These are phyloP conservation scores for Protomyces pachydermus DNA, from an alignment of 1,139 yeast genomes.

Conservation along the genomic window DNA sequence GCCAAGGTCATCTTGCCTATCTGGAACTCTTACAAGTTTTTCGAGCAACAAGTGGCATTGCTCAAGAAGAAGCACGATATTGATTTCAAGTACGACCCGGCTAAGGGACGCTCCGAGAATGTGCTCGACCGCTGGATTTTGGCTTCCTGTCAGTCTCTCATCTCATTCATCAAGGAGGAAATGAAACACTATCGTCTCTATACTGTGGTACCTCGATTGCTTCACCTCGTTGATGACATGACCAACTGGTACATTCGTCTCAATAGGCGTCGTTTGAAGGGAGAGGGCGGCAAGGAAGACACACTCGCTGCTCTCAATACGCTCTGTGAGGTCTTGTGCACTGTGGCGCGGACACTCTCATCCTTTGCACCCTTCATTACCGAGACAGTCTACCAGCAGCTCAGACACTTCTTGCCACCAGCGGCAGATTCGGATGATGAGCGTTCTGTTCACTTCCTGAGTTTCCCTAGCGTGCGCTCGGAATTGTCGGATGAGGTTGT, in stretches of 20 bases:
- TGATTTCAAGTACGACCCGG: slow-evolving; percentile 68
- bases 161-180: slow-evolving; percentile 78
- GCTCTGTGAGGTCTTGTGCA: slow-evolving; percentile 80
- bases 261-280: slow-evolving; percentile 96
- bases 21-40: slow-evolving; percentile 96
- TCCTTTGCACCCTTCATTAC: slow-evolving; percentile 97
- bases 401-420: slow-evolving; percentile 57
- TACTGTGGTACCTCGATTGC: slow-evolving; percentile 90
- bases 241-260: slow-evolving; percentile 99
- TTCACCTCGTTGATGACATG: slow-evolving; percentile 82
- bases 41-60: slow-evolving; percentile 87
- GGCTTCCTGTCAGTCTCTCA: slow-evolving; percentile 88
- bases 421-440: slow-evolving; percentile 53
- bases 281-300: slow-evolving; percentile 79
- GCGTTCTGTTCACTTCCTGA: slow-evolving; percentile 88
- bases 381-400: slow-evolving; percentile 77
- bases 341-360: slow-evolving; percentile 92
- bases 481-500: slow-evolving; percentile 76
- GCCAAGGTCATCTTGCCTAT: slow-evolving; percentile 93
- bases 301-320: slow-evolving; percentile 84
- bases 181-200: slow-evolving; percentile 85
- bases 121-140: slow-evolving; percentile 98
- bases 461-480: slow-evolving; percentile 79
- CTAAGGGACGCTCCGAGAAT: slow-evolving; percentile 56
- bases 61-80: slow-evolving; percentile 67